phyloP scores from a whole-genome alignment of 352 stramenopile genomes.

The Thraustotheca clavata region DNA sequence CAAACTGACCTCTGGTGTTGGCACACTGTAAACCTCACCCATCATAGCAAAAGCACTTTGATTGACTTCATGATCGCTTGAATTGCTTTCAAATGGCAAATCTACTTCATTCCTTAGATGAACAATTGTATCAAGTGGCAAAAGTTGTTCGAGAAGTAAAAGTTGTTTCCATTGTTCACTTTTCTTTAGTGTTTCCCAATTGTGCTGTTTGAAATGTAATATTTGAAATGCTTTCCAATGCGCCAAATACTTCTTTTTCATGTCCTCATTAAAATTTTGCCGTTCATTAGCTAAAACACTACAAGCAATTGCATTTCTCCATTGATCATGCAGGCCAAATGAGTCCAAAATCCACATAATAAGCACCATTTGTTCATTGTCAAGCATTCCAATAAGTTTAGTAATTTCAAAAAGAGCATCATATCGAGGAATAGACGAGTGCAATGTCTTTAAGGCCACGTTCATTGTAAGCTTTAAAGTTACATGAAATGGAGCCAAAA shows the following conservation, averaged over 20 bases:
- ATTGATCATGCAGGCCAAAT: conserved; percentile 61
- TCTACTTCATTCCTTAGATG: conserved; percentile 67
- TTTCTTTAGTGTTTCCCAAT: conserved; percentile 55
- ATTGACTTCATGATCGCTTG: conserved; percentile 31
- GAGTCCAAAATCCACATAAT: conserved; percentile 67
- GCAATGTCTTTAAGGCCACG: conserved; percentile 52
- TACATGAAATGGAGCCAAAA: conserved; percentile 74
- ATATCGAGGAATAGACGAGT: conserved; percentile 55
- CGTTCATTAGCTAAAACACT: conserved; percentile 53
- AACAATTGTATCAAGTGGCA: conserved; percentile 68
- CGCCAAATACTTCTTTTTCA: conserved; percentile 60
- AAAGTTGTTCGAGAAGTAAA: conserved; percentile 49
- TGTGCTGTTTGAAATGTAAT: conserved; percentile 49
- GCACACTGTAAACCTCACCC: conserved; percentile 65
- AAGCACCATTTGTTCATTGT: conserved; percentile 80
- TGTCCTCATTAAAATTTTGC: conserved; percentile 29
- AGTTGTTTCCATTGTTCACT: conserved; percentile 43
- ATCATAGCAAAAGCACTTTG: conserved; percentile 52
- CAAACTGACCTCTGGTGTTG: conserved; percentile 73
- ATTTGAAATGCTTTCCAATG: conserved; percentile 48
- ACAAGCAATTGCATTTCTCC: conserved; percentile 58
- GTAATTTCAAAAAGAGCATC: conserved; percentile 71
- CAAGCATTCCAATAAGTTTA: conserved; percentile 55
- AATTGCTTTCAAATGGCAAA: conserved; percentile 33
- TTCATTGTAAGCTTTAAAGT: conserved; percentile 86